Evolutionary conservation across 768 basidiomycete species (phyloP), one percentile per base, ranked within the genome.

Genomic region (Leccinum rimulosum): DNA sequence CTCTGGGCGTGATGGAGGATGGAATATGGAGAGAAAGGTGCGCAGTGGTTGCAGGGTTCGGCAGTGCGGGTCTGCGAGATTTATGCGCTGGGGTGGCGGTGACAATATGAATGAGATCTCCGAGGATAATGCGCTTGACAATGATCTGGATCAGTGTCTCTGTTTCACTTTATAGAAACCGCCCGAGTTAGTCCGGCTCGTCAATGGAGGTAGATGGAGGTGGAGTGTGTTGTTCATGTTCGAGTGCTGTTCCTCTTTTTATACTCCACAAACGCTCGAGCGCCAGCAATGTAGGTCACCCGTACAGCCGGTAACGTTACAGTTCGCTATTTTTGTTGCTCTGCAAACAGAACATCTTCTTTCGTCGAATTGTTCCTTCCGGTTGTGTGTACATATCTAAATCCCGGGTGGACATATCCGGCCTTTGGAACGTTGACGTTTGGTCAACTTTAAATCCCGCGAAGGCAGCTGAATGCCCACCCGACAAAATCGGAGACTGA

Each of bases 91-190:
- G 22, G 11, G 19, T 22, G 19, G 19, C 45, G 7, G 45, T 43
- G 40, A 19, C 40, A n/a, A 43, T 43, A 47, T 47, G 43, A 47
- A 43, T 40, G 58, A 38, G 55, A 53, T 63, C 61, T 53, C 61
- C 55, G 55, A 61, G 36, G 55, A 55, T 10, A 45, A 43, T 19
- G 19, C 35, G 9, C 27, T 31, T 15, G 27, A 62, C 54, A 60
- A 64, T 33, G 52, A 55, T 9, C 15, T 28, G 19, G 33, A 50
- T n/a, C n/a, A 54, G 8, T 56, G 63, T 64, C 56, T 64, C 61
- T n/a, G 40, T 43, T 43, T 43, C 40, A 43, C 40, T 43, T 10
- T 43, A 43, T 9, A 43, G n/a, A 9, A n/a, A 43, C 40, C 40
- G 40, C 40, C 40, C 40, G 40, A n/a, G 40, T n/a, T 43, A 5